Base-by-base conservation (phyloP, 768 basidiomycete species). In the Termitomyces sp. region DNA sequence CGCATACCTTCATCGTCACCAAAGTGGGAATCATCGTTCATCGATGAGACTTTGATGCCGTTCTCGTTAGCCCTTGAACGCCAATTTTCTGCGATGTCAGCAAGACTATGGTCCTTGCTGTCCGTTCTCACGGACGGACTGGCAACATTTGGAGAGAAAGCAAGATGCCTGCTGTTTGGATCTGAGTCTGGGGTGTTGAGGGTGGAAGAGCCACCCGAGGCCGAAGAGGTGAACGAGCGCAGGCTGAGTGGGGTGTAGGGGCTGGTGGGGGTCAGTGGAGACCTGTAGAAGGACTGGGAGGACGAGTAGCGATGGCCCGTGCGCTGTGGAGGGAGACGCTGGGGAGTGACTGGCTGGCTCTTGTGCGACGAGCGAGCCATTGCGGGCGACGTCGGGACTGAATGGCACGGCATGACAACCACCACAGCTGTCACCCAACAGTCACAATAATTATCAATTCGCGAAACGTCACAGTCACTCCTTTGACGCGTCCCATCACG, bases 231-330 rank as follows among this genome's bases (percentile, higher is more conserved):
- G 60, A 81, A 77, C 6, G 87, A 89, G 61, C 83, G 82, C 44
- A 87, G 76, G 65, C 86, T 87, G 65, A 86, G 76, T 32, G 87
- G 86, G 4, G 86, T 87, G 69, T 86, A 87, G 8, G 87, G 85
- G 20, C 86, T 85, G 54, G 78, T 77, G 24, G 87, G 85, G 14
- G 86, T 86, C 53, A 78, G 69, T 20, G 87, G 86, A 61, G 86
- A 86, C 70, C 75, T 79, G 72, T 78, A 72, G 64, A 74, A 71
- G 42, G 77, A 77, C 45, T 77, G 75, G 10, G 66, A 65, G n/a
- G 64, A 62, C 24, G 78, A 74, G 61, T 77, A 72, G 49, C 74
- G 74, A 59, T 78, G 76, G 42, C 72, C 72, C 40, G 79, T 77
- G 54, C 79, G 78, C 53, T 63, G 61, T 32, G n/a, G 18, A 54